Percentiles rank a stretch among this genome's conserved stretches.
phyloP scores from a whole-genome alignment of 83 land plant genomes.

The Thuja plicata region DNA sequence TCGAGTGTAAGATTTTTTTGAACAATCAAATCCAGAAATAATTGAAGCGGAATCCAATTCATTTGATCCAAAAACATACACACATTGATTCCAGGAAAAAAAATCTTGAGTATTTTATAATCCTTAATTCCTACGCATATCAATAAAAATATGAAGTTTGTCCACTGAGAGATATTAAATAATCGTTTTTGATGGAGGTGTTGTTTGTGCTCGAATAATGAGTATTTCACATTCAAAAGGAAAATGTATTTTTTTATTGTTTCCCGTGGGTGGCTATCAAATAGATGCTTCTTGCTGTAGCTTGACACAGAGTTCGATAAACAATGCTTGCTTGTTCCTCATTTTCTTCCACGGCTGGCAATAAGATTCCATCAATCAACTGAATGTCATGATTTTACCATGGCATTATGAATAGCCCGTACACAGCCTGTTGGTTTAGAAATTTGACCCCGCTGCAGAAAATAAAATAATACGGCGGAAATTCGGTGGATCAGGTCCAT shows the following conservation, averaged over 20 bases:
- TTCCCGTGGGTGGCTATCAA: background rate
- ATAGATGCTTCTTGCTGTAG: background rate
- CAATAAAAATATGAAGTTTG: no score
- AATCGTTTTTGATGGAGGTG: no score
- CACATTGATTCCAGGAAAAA: no score
- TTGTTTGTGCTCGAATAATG: background rate
- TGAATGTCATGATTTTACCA: background rate
- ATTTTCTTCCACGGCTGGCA: background rate
- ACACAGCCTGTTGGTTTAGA: background rate
- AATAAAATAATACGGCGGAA: background rate
- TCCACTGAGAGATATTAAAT: no score
- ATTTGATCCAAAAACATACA: no score
- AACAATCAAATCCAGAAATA: no score
- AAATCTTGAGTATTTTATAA: no score
- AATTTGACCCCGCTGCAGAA: background rate
- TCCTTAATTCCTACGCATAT: no score
- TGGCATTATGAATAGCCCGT: background rate
- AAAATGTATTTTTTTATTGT: background rate
- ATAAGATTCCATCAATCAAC: slow-evolving; percentile 1
- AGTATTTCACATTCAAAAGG: background rate
- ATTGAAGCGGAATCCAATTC: no score
- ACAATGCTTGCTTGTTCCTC: background rate
- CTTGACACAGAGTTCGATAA: background rate
- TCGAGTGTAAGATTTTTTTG: no score
- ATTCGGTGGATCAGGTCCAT: background rate